Conservation (phyloP, 2,329 filamentous ascomycete species). For the Trichoderma sp. region DNA sequence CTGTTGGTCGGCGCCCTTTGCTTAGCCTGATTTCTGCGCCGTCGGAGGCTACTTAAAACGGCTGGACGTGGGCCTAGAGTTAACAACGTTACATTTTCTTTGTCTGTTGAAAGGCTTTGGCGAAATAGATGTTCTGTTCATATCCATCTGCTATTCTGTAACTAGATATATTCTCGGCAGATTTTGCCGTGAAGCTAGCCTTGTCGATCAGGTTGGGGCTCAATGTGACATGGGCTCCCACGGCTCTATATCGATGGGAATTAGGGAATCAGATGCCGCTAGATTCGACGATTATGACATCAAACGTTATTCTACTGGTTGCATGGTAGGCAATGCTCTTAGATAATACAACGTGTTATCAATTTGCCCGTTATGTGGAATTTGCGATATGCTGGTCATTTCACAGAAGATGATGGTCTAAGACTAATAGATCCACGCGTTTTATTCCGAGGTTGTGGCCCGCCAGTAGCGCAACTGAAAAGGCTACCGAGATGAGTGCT, state of each 20-base stretch:
- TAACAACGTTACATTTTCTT: background rate
- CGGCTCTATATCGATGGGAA: background rate
- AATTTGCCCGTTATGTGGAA: too few species aligned
- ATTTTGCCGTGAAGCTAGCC: background rate
- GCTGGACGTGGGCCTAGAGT: background rate
- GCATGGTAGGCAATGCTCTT: too few species aligned
- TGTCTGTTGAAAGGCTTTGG: background rate
- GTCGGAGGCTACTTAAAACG: background rate
- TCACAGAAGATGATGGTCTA: too few species aligned
- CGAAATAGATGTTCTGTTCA: background rate
- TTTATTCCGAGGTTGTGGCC: too few species aligned
- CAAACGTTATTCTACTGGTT: too few species aligned
- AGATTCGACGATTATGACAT: too few species aligned
- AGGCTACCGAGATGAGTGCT: too few species aligned
- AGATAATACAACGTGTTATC: too few species aligned
- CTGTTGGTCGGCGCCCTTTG: background rate
- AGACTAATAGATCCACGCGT: too few species aligned
- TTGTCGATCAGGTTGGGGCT: background rate
- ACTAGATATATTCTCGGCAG: background rate
- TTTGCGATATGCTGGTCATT: too few species aligned
- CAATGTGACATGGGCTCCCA: background rate
- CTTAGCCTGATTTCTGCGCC: background rate
- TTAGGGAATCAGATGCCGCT: too few species aligned
- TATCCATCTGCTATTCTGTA: background rate
- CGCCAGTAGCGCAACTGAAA: too few species aligned